These are phyloP conservation scores for Haematococcus sp. DNA, from an alignment of 139 green algal genomes.

Conservation along the genomic window DNA sequence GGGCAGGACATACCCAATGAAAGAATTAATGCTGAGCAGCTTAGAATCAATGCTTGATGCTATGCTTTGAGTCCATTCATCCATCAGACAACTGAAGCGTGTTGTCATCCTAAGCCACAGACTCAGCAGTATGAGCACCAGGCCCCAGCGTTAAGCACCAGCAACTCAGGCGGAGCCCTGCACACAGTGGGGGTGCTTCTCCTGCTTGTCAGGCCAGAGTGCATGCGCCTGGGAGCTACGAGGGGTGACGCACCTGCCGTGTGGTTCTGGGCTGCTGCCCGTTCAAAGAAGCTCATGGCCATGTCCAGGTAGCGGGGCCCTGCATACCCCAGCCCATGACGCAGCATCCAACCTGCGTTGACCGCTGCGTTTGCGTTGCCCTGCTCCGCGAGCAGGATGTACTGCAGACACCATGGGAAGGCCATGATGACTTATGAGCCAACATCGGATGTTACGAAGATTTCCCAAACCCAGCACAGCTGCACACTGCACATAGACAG, in stretches of 20 bases:
- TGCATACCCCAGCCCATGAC: slow-evolving; percentile 6
- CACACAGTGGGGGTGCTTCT: no score
- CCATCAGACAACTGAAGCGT: not conserved
- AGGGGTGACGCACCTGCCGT: not conserved
- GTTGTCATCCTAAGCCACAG: no score
- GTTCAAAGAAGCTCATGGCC: not conserved
- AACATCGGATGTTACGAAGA: no score
- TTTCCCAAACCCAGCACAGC: no score
- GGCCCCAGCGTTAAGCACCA: no score
- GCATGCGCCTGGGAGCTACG: not conserved
- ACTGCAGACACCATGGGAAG: slow-evolving; percentile 7
- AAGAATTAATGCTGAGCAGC: not conserved
- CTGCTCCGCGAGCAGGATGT: slow-evolving; percentile 49
- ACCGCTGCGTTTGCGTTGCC: slow-evolving; percentile 27
- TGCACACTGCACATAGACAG: no score
- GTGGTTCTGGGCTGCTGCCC: not conserved
- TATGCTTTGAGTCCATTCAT: not conserved
- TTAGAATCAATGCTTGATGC: not conserved
- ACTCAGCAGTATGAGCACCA: no score
- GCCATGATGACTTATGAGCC: no score
- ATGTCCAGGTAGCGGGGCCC: slow-evolving; percentile 10
- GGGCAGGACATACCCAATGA: not conserved
- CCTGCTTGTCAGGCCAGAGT: no score
- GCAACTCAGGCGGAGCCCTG: no score
- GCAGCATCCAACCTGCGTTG: slow-evolving; percentile 55